Base-by-base conservation (phyloP, 2,329 filamentous ascomycete genomes). In the Colletotrichum agaves region DNA sequence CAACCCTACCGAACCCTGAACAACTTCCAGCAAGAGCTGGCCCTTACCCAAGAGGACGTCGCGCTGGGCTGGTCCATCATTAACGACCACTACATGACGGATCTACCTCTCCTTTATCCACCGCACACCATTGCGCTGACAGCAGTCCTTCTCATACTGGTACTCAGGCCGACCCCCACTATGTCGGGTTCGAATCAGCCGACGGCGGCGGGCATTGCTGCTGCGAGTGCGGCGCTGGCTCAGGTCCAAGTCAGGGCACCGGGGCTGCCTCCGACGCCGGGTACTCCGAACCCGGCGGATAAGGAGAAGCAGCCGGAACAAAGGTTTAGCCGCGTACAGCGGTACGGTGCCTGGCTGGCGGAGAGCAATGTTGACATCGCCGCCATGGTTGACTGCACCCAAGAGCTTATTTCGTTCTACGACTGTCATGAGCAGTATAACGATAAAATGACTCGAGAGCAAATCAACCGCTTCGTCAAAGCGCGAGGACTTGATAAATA, bases 61-160 rank as follows among this genome's bases (percentile, higher is more conserved):
- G 86, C 88, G 50, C 84, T 97, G 35, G 92, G 93, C 33, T 92
- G 91, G 83, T 92, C 89, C 2, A 89, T 97, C 69, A 90, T 97
- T 76, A 98, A 97, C 79, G 94, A 98, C 77, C 92, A 93, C 77
- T 97, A 93, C 81, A 90, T 97, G 79, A 97, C 94, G 7, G 94
- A 98, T 76, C 84, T 97, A n/a, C 93, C 93, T 2, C 84, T 98
- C 13, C 85, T 97, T 0, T 91, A 94, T 75, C 86, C 94, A 12
- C 94, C 94, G n/a, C 93, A 97, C 74, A 86, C 93, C 55, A 90
- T 97, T 63, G 93, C 93, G n/a, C 87, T 97, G 44, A 94, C 93
- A 37, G 92, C 93, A 6, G 91, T 97, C 67, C 88, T 97, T 64
- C 84, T 97, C 6, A 90, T 93, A 1, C 86, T 97, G n/a, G 91